Evolutionary conservation across 495 filamentous ascomycete genomes (phyloP).

Genomic region (Xylaria nigripes): DNA sequence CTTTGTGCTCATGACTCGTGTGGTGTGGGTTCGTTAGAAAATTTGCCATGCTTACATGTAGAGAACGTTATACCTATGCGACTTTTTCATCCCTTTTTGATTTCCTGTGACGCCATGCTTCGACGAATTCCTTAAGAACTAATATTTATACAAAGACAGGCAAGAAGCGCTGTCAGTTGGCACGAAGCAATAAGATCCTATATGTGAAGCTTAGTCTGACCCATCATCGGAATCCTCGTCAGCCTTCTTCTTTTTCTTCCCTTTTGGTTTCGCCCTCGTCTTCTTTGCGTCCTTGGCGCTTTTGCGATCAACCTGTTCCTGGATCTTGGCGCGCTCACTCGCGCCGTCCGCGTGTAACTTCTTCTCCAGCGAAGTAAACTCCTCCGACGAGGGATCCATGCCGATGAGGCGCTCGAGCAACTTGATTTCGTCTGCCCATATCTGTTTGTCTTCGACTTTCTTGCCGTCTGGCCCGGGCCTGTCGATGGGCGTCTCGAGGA

Average conservation of each 20-base stretch:
- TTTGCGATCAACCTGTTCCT: conserved; percentile 69
- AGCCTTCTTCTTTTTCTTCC: conserved; percentile 25
- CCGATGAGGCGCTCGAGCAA: conserved; percentile 82
- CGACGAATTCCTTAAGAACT: too few species aligned
- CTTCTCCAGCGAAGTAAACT: conserved; percentile 57
- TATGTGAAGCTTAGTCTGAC: conserved; percentile 20
- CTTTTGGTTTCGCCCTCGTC: conserved; percentile 25
- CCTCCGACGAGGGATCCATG: conserved; percentile 60
- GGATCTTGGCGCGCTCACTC: conserved; percentile 61
- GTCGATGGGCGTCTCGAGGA: conserved; percentile 91
- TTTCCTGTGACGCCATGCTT: conserved; percentile 6
- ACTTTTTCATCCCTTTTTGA: neutral
- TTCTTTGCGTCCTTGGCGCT: conserved; percentile 45
- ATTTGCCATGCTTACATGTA: neutral
- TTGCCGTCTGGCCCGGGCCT: conserved; percentile 47
- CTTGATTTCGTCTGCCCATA: conserved; percentile 85
- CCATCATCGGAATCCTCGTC: conserved; percentile 28
- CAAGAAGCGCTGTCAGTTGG: too few species aligned
- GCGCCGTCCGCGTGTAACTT: conserved; percentile 59
- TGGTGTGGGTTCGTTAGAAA: too few species aligned
- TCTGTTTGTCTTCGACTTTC: conserved; percentile 57
- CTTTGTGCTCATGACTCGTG: neutral
- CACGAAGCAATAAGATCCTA: neutral
- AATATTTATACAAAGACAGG: too few species aligned
- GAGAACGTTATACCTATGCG: neutral